Evolutionary conservation across 192 early-diverging fungal species (phyloP), one percentile per base, ranked within the genome.

Genomic region (Spinellus fusiger): DNA sequence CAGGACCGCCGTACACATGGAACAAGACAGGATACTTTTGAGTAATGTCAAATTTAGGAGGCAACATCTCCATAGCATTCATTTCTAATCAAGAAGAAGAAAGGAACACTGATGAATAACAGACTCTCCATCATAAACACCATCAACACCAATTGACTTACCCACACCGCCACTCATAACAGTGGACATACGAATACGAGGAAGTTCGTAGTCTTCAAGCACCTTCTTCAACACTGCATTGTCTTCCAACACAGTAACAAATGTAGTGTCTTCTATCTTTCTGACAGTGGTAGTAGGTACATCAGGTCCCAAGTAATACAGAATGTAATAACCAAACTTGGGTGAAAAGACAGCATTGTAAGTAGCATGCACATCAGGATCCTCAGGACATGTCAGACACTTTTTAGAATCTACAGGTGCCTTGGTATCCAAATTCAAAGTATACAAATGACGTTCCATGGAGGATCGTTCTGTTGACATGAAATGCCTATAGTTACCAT

Each of bases 1-100:
- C 82, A 27, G 96, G 96, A 7, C 96, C 96, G 23, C 93, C 95
- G 69, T 94, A 90, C 12, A 95, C 86, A 61, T 81, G 76, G 71
- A 98, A 87, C 44, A 96, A 66, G 1, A 97, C 88, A 29, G 93
- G 93, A 61, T 98, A 93, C 64, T 87, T 86, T 29, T 80, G 75
- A 23, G 55, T 69, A 23, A 56, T 64, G 55, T 94, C 82, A 64
- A 97, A 96, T 40, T 81, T 78, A 33, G 86, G 84, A 50, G 94
- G 94, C 20, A 86, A 78, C 13, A 84, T 85, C 47, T 90, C 82
- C 78, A 87, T 85, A 18, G 85, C 90, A 73, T 94, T 93, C 68
- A 95, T 77, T 37, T 82, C 76, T 62, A 44, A 33, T 5, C 4
- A 60, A 33, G 29, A 46, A 48, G 4, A 49, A 49, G 48, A 8